Evolutionary conservation across 306 rosid species (phyloP).

Genomic region (Cicer bijugum): DNA sequence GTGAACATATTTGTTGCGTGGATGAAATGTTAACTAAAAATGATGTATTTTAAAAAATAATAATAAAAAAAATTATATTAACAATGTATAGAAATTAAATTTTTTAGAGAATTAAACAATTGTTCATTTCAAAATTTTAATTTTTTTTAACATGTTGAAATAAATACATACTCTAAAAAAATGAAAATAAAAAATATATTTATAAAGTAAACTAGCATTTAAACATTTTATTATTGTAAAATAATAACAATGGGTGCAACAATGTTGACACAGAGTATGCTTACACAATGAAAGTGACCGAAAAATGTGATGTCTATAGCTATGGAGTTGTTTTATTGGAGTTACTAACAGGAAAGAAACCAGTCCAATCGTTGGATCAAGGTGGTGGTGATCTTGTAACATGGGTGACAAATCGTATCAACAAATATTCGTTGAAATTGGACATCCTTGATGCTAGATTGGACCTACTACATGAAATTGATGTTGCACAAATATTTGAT

Average conservation of each 20-base stretch:
- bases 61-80: too few relatives aligned
- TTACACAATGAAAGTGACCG: slow-evolving; percentile 75
- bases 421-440: slow-evolving; percentile 56
- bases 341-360: slow-evolving; percentile 70
- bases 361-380: slow-evolving; percentile 67
- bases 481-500: slow-evolving; percentile 56
- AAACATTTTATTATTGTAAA: neutral
- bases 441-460: slow-evolving; percentile 66
- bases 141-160: too few relatives aligned
- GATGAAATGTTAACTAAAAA: too few relatives aligned
- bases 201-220: too few relatives aligned
- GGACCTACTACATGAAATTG: slow-evolving; percentile 54
- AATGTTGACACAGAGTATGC: slow-evolving; percentile 64
- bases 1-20: too few relatives aligned
- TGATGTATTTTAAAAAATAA: too few relatives aligned
- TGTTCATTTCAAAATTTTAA: too few relatives aligned
- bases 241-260: neutral
- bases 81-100: too few relatives aligned
- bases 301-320: slow-evolving; percentile 80
- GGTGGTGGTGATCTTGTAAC: slow-evolving; percentile 84
- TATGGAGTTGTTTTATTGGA: slow-evolving; percentile 77
- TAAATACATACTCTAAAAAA: too few relatives aligned
- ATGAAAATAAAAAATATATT: too few relatives aligned
- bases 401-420: slow-evolving; percentile 59
- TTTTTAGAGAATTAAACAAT: too few relatives aligned